Conservation (phyloP, 768 basidiomycete genomes). For the Hemileccinum impolitum region DNA sequence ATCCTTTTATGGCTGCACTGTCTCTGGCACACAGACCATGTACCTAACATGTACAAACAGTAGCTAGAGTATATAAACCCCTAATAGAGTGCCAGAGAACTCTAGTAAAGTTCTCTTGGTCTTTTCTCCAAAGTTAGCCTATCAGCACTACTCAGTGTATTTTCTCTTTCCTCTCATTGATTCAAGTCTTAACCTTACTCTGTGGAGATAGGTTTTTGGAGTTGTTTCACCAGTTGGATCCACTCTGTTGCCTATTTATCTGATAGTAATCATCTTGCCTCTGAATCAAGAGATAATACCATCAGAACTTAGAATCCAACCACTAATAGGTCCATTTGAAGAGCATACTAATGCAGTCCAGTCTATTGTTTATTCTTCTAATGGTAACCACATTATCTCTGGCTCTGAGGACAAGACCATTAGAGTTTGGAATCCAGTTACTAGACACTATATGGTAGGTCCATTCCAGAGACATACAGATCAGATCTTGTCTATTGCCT, state of each 20-base stretch:
- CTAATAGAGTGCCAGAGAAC: too few species aligned
- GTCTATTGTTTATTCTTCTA: slow-evolving; percentile 22
- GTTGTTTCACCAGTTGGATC: background rate
- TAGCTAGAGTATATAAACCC: too few species aligned
- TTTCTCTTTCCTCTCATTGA: too few species aligned
- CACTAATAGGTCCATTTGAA: slow-evolving; percentile 13
- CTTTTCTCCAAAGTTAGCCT: too few species aligned
- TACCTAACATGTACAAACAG: too few species aligned
- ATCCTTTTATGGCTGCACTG: too few species aligned
- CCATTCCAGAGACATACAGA: slow-evolving; percentile 21
- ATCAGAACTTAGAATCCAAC: slow-evolving; percentile 23
- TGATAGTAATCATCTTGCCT: slow-evolving; percentile 22
- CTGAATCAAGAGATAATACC: slow-evolving; percentile 20
- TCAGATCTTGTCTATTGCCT: slow-evolving; percentile 8
- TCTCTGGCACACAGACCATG: too few species aligned
- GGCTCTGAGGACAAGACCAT: slow-evolving; percentile 24
- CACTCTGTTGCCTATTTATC: slow-evolving; percentile 24
- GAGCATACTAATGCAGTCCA: slow-evolving; percentile 17
- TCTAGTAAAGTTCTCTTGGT: too few species aligned
- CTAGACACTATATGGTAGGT: slow-evolving; percentile 18
- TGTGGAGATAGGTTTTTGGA: too few species aligned
- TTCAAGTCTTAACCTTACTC: too few species aligned
- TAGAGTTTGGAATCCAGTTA: slow-evolving; percentile 17
- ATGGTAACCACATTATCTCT: slow-evolving; percentile 20
- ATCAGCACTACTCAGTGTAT: too few species aligned